These are phyloP conservation scores for Nemania sp. DNA, from an alignment of 2,329 filamentous ascomycete species.

Conservation along the genomic window DNA sequence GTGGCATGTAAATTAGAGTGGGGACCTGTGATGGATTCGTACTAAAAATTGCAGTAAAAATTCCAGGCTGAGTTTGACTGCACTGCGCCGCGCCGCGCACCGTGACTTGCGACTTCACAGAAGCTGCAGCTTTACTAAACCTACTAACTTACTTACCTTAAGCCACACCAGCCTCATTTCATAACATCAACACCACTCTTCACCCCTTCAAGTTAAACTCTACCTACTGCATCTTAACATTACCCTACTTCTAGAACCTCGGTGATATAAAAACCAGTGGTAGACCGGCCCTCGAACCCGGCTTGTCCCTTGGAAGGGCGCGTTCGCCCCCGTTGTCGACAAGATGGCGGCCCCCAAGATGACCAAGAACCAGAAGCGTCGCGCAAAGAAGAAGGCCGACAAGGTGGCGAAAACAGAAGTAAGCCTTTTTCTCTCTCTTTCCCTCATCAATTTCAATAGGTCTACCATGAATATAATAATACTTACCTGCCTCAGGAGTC, in stretches of 20 bases:
- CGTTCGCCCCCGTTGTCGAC: conserved; percentile 41
- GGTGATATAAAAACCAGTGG: not conserved
- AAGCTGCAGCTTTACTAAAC: not conserved
- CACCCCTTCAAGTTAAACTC: not conserved
- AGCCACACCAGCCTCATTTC: conserved; percentile 6
- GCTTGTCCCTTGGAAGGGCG: conserved; percentile 29
- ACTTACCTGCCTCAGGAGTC: conserved; percentile 41
- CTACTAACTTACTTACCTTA: not conserved
- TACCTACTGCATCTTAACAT: not conserved
- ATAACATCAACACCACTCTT: not conserved
- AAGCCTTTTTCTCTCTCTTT: conserved; percentile 41
- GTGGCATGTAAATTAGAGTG: not conserved
- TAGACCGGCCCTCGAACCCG: not conserved
- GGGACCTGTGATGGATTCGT: not conserved
- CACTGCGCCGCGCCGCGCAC: not conserved
- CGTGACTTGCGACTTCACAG: not conserved
- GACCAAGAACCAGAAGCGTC: conserved; percentile 93
- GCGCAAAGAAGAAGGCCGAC: conserved; percentile 93
- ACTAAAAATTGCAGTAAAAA: not conserved
- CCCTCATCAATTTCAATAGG: not conserved
- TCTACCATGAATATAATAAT: not conserved
- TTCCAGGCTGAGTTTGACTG: not conserved
- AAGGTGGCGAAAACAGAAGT: conserved; percentile 75
- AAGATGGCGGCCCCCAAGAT: conserved; percentile 77
- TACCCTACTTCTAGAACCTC: not conserved